Percentiles rank a stretch among this genome's conserved stretches.
These are phyloP conservation scores for Fraxinus quadrangulata DNA, from an alignment of 257 asterid species.

Conservation along the genomic window DNA sequence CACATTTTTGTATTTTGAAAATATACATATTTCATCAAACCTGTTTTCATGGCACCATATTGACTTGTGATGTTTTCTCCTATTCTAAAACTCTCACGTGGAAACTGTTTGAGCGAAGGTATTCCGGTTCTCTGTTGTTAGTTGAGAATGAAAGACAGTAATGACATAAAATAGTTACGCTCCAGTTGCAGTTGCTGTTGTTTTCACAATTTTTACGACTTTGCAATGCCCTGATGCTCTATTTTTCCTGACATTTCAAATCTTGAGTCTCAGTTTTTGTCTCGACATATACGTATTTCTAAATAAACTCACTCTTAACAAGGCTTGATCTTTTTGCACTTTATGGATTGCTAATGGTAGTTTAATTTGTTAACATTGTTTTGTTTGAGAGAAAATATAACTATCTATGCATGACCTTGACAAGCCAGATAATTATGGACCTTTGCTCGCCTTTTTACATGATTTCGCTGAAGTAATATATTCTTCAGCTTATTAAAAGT, in stretches of 20 bases:
- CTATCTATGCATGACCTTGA: neutral
- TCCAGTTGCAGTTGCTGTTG: neutral
- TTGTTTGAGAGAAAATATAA: neutral
- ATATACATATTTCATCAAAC: too few relatives aligned
- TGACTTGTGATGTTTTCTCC: too few relatives aligned
- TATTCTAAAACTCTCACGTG: too few relatives aligned
- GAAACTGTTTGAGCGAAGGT: too few relatives aligned
- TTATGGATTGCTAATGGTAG: neutral
- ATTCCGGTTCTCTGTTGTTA: too few relatives aligned
- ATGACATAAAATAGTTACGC: neutral
- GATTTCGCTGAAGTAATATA: neutral
- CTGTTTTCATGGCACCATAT: too few relatives aligned
- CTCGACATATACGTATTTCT: neutral
- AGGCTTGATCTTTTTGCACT: neutral
- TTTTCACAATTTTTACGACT: too few relatives aligned
- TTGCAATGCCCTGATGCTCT: neutral
- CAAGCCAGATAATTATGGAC: neutral
- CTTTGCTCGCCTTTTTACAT: neutral
- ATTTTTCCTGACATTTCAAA: neutral
- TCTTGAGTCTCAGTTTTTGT: neutral
- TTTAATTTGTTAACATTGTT: neutral
- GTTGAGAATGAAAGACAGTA: too few relatives aligned
- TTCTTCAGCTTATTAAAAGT: neutral
- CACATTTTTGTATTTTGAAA: too few relatives aligned
- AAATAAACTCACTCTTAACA: too few relatives aligned